Evolutionary conservation across 257 asterid genomes (phyloP), one percentile per base, ranked within the genome.

Genomic region (Haberlea rhodopensis): DNA sequence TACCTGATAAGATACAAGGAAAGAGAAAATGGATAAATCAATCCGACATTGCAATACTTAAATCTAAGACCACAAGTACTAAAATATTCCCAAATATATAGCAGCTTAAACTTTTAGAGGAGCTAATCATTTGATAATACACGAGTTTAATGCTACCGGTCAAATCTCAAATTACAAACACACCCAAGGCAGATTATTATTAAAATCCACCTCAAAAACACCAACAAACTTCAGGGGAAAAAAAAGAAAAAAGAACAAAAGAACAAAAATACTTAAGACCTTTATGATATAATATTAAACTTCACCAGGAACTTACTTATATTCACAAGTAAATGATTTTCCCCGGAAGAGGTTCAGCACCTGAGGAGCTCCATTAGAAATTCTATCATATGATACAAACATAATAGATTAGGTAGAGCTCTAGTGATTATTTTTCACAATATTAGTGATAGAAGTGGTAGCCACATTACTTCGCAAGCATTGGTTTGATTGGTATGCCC

Each of bases 401-500:
- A 64, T 48, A 32, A 18, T 6, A 57, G 48, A 52, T 24, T n/a
- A 63, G 28, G n/a, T 19, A 18, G 51, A 64, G 53, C 48, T 56
- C 58, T 52, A 56, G 56, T 16, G 52, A 60, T 29, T 65, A 64
- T n/a, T 54, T 53, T 46, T 46, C 59, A 54, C 31, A 51, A 62
- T n/a, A 6, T 54, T 22, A 53, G 48, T 72, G 15, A 66, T n/a
- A 57, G 62, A 61, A 65, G 68, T 40, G 64, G 55, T 57, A 56
- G 65, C 34, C 61, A 54, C 63, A 53, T 53, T 84, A 90, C 97
- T 86, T 90, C 26, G 97, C 97, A 66, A 90, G 96, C 97, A 90
- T 90, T 64, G 96, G 97, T 79, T 84, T 88, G 79, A 90, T 85
- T 60, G 97, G 97, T 79, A 82, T 66, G 69, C 97, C 97, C 48